phyloP scores from a whole-genome alignment of 2,329 filamentous ascomycete species.

The Fusarium palustre region DNA sequence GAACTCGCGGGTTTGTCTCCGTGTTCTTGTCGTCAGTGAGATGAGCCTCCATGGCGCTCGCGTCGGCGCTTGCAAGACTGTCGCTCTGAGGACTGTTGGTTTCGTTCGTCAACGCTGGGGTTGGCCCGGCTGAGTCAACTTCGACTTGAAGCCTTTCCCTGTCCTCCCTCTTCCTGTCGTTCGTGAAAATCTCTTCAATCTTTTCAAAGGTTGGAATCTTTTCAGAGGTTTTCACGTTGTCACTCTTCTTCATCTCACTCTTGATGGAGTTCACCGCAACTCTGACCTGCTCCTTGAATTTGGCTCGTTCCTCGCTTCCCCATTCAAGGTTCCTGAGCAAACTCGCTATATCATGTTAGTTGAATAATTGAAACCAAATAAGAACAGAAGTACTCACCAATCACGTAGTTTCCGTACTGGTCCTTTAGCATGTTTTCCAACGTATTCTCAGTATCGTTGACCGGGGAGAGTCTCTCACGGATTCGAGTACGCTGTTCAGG shows the following conservation, averaged over 20 bases:
- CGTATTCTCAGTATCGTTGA: conserved; percentile 74
- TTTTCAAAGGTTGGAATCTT: too few relatives aligned
- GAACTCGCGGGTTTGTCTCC: conserved; percentile 43
- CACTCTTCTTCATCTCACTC: too few relatives aligned
- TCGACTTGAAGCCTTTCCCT: conserved; percentile 55
- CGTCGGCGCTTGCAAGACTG: conserved; percentile 72
- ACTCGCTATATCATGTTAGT: conserved; percentile 72
- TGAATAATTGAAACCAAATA: not conserved
- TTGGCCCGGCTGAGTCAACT: conserved; percentile 67
- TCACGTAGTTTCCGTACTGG: conserved; percentile 94
- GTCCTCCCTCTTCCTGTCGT: not conserved
- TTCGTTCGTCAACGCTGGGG: conserved; percentile 75
- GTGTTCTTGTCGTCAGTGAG: conserved; percentile 47
- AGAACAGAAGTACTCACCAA: conserved; percentile 76
- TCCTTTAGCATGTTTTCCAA: conserved; percentile 86
- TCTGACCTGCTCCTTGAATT: not conserved
- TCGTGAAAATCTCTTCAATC: not conserved
- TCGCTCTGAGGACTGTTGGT: conserved; percentile 76
- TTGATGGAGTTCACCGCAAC: not conserved
- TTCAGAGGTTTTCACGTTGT: too few relatives aligned
- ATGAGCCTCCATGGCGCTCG: conserved; percentile 62
- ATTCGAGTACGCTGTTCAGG: conserved; percentile 77
- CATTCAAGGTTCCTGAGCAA: conserved; percentile 66
- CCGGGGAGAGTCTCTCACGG: conserved; percentile 69
- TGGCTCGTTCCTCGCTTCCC: not conserved